Percentiles rank a stretch among this genome's conserved stretches.
Conservation (phyloP, 2,329 filamentous ascomycete species). For the Fusarium praegraminearum region DNA sequence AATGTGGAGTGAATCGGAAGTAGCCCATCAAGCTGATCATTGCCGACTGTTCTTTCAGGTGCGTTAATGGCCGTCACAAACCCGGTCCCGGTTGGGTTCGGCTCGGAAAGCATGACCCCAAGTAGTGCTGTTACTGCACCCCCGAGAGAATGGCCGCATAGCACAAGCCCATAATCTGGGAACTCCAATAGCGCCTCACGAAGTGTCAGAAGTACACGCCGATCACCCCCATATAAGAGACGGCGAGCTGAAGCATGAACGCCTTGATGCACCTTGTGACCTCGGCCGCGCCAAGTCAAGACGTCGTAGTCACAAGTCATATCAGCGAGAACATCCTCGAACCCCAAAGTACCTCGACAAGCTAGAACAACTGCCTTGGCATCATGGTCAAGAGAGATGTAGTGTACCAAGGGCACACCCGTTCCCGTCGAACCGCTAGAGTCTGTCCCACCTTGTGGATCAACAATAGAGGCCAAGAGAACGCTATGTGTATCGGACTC, state of each 20-base stretch:
- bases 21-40: conserved; percentile 47
- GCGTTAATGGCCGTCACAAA: conserved; percentile 72
- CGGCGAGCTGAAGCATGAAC: conserved; percentile 78
- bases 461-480: conserved; percentile 76
- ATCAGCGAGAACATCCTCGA: conserved; percentile 79
- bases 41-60: conserved; percentile 57
- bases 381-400: conserved; percentile 77
- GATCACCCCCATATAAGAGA: conserved; percentile 75
- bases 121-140: conserved; percentile 77
- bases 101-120: conserved; percentile 77
- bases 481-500: conserved; percentile 68
- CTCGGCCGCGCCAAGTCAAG: conserved; percentile 70
- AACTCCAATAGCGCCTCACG: conserved; percentile 74
- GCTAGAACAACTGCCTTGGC: conserved; percentile 79
- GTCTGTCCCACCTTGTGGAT: conserved; percentile 75
- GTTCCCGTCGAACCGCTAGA: conserved; percentile 72
- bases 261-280: conserved; percentile 79
- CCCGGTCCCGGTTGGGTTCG: conserved; percentile 64
- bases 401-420: conserved; percentile 78
- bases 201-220: conserved; percentile 74
- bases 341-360: conserved; percentile 77
- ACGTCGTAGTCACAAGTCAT: conserved; percentile 81
- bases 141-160: conserved; percentile 77
- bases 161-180: conserved; percentile 75
- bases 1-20: conserved; percentile 61